Conservation (phyloP, 495 filamentous ascomycete genomes). For the Cryomyces minteri region DNA sequence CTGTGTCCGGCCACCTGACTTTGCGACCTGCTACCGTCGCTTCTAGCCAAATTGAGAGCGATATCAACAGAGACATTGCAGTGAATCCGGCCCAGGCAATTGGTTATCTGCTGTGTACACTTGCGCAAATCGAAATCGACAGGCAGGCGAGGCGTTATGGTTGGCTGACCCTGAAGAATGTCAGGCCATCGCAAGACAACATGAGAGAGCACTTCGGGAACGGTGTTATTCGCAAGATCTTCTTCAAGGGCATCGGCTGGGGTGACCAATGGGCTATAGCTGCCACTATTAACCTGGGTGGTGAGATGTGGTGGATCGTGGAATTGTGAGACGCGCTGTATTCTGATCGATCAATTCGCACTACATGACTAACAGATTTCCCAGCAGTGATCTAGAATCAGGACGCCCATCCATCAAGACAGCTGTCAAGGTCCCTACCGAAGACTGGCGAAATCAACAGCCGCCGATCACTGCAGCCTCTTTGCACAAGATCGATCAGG, state of each 20-base stretch:
- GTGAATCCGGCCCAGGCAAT: slow-evolving; percentile 5
- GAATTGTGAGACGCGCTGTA: slow-evolving; percentile 2
- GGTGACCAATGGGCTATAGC: slow-evolving; percentile 15
- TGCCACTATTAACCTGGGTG: slow-evolving; percentile 10
- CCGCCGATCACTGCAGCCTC: background rate
- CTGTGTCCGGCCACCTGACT: slow-evolving; percentile 7
- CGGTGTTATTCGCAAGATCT: slow-evolving; percentile 9
- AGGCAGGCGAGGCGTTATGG: slow-evolving; percentile 12
- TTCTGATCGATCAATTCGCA: background rate
- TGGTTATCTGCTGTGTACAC: slow-evolving; percentile 5
- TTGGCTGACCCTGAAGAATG: slow-evolving; percentile 8
- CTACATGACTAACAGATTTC: background rate
- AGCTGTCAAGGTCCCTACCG: background rate
- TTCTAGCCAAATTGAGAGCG: slow-evolving; percentile 4
- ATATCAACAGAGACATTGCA: slow-evolving; percentile 9
- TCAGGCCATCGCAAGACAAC: slow-evolving; percentile 4
- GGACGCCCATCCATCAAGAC: background rate
- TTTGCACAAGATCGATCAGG: background rate
- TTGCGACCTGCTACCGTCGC: slow-evolving; percentile 4
- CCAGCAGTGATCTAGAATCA: background rate
- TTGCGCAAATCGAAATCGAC: slow-evolving; percentile 8
- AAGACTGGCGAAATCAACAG: background rate
- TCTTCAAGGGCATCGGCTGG: slow-evolving; percentile 15
- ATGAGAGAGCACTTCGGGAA: slow-evolving; percentile 11
- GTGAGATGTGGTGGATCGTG: slow-evolving; percentile 19